Conservation (phyloP, 2,329 filamentous ascomycete species). For the Penicillium concentricum region DNA sequence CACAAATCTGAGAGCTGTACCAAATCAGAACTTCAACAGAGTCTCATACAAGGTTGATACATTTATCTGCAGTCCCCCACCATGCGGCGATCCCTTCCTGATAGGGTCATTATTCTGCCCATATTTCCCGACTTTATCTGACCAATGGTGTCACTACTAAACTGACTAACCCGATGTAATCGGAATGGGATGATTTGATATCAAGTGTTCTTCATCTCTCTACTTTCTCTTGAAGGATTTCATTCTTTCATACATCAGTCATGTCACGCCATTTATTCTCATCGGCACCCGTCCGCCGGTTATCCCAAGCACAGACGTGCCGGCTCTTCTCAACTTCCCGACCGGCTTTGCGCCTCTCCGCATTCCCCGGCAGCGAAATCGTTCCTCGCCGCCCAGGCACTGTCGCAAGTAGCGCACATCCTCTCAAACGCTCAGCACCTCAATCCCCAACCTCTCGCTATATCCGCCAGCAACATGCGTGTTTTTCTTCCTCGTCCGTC, state of each 20-base stretch:
- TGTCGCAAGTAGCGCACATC: neutral
- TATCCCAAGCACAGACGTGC: conserved; percentile 20
- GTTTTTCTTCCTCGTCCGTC: conserved; percentile 36
- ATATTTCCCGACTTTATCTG: conserved; percentile 16
- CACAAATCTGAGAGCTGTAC: neutral
- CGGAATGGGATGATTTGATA: conserved; percentile 22
- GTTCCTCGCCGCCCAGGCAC: conserved; percentile 17
- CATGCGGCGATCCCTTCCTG: conserved; percentile 11
- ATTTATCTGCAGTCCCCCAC: conserved; percentile 12
- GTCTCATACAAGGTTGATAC: neutral
- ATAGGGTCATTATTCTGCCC: conserved; percentile 27
- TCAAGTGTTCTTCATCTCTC: conserved; percentile 18
- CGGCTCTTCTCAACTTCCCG: conserved; percentile 26
- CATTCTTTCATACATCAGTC: conserved; percentile 4
- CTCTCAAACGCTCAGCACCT: neutral
- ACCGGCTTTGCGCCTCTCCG: conserved; percentile 27
- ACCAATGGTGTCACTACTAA: conserved; percentile 32
- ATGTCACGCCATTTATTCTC: conserved; percentile 35
- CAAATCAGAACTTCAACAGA: neutral
- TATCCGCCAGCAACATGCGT: conserved; percentile 24
- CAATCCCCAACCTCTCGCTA: neutral
- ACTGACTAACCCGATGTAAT: conserved; percentile 32
- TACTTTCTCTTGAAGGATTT: neutral
- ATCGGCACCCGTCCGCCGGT: conserved; percentile 21
- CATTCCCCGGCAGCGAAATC: conserved; percentile 28